Conservation (phyloP, 2,329 filamentous ascomycete genomes). For the Aspergillus latus region DNA sequence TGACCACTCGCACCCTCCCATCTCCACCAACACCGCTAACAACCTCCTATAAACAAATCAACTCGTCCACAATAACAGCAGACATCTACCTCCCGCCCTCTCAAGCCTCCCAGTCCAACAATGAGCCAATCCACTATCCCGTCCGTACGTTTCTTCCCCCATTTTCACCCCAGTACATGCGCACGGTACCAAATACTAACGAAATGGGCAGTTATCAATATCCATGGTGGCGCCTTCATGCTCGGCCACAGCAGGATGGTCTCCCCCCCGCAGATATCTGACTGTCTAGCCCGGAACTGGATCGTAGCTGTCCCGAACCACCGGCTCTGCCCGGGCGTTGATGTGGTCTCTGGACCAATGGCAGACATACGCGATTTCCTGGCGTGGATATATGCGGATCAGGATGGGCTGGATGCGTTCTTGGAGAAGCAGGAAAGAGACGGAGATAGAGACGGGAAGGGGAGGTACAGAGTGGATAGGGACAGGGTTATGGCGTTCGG, state of each 20-base stretch:
- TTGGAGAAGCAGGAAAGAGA: conserved; percentile 17
- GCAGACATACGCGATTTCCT: conserved; percentile 48
- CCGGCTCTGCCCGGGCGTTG: conserved; percentile 48
- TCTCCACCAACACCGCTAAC: conserved; percentile 13
- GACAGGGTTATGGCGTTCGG: conserved; percentile 47
- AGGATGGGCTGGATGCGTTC: conserved; percentile 33
- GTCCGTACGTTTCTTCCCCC: conserved; percentile 21
- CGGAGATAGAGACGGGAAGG: too few species aligned
- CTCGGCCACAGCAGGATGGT: conserved; percentile 43
- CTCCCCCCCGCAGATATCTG: conserved; percentile 39
- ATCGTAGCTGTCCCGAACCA: conserved; percentile 41
- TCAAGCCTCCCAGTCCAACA: neutral
- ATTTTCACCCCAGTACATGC: neutral
- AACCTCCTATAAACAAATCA: conserved; percentile 25
- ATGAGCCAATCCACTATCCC: conserved; percentile 20
- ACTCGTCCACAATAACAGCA: conserved; percentile 25
- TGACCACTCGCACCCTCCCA: conserved; percentile 6
- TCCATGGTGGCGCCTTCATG: conserved; percentile 49
- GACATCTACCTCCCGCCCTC: conserved; percentile 28
- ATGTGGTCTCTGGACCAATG: conserved; percentile 49
- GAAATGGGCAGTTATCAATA: conserved; percentile 36
- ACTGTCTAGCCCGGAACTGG: conserved; percentile 42
- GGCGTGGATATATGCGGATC: conserved; percentile 37
- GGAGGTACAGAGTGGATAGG: conserved; percentile 23
- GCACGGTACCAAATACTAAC: too few species aligned